phyloP scores from a whole-genome alignment of 1,284 basidiomycete genomes.

The Phellinidium pouzarii region DNA sequence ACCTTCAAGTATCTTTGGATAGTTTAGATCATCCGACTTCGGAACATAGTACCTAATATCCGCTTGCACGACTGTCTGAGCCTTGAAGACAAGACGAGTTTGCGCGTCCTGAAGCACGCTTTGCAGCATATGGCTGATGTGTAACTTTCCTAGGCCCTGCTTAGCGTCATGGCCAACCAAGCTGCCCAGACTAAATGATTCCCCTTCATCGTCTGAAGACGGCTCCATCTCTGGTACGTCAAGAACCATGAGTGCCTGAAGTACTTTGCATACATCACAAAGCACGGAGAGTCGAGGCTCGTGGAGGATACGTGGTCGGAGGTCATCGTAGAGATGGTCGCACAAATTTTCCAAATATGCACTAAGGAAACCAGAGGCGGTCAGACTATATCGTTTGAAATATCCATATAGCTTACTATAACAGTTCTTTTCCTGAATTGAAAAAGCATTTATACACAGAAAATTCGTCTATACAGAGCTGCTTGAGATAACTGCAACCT shows the following conservation, averaged over 20 bases:
- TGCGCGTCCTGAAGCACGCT: conserved; percentile 93
- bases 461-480: conserved; percentile 85
- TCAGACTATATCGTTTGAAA: conserved; percentile 12
- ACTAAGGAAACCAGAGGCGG: conserved; percentile 34
- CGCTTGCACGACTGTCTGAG: conserved; percentile 81
- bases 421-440: conserved; percentile 70
- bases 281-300: conserved; percentile 81
- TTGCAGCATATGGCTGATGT: conserved; percentile 68
- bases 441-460: conserved; percentile 81
- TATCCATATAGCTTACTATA: conserved; percentile 62
- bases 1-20: conserved; percentile 74
- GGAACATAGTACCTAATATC: conserved; percentile 82
- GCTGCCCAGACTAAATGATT: conserved; percentile 35
- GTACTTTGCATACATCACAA: conserved; percentile 89
- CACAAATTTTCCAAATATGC: conserved; percentile 84
- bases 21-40: conserved; percentile 72
- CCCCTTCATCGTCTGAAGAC: conserved; percentile 32
- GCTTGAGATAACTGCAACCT: conserved; percentile 86
- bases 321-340: conserved; percentile 88
- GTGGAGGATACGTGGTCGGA: conserved; percentile 88
- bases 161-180: conserved; percentile 31
- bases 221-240: conserved; percentile 47
- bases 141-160: conserved; percentile 47
- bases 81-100: conserved; percentile 89
- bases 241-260: conserved; percentile 90